Base-by-base conservation (phyloP, 129 eudicot genomes). In the Lactuca saligna region DNA sequence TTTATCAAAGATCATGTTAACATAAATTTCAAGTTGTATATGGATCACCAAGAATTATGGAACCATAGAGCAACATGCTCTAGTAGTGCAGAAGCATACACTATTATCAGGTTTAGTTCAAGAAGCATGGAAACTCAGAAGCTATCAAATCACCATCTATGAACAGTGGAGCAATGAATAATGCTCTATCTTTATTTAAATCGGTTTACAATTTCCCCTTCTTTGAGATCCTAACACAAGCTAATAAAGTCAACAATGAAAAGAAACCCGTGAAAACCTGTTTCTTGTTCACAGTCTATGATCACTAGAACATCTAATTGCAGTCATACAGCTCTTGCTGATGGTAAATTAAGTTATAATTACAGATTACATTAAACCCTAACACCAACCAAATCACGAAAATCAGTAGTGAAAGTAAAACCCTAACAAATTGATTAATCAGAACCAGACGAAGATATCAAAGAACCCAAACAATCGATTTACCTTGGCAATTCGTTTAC, bases 401-500 rank as follows among this genome's bases (percentile, higher is more conserved):
- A 69, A 42, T 31, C 63, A 29, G 42, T 39, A 63, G 63, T 4
- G 5, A 38, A 56, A 44, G 8, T 16, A 65, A 35, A 42, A 32
- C 78, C 72, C 79, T 33, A 65, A 57, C 32, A 57, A 65, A 54
- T 73, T 39, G 55, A 37, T 65, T 2, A 51, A 38, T 12, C 0
- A 51, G 10, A 39, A 63, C n/a, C 70, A 8, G 4, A 63, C 9
- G 39, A 14, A 51, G 62, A 62, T 50, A 11, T 17, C 7, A 17
- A 63, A 51, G 25, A 54, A 73, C 13, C 70, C 35, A 53, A 64
- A 74, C 33, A 44, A 62, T 14, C 5, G 16, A 39, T 25, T 12
- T 65, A 88, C 98, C 98, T 92, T 92, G 14, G 96, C 86, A 32
- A 75, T 60, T 13, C 98, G 98, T 63, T 92, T 86, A 54, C 62